Evolutionary conservation across 1,284 basidiomycete species (phyloP).

Genomic region (Inonotus obliquus): DNA sequence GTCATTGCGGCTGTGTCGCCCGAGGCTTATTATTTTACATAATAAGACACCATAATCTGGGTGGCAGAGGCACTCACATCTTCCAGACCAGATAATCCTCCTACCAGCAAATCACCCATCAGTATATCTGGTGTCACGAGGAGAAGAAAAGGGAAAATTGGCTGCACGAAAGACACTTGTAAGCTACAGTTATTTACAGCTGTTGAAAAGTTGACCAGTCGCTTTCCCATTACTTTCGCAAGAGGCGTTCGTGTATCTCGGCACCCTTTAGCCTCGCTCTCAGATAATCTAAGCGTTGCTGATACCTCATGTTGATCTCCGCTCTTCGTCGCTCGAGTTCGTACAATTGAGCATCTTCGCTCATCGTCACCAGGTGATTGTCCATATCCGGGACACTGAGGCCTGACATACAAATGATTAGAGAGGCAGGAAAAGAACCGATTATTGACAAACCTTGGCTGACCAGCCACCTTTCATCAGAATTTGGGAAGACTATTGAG

Average conservation of each 20-base stretch:
- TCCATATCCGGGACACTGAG: not conserved
- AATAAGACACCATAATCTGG: too few species aligned
- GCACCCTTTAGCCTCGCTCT: slow-evolving; percentile 68
- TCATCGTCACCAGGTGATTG: not conserved
- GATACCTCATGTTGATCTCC: slow-evolving; percentile 61
- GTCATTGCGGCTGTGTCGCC: too few species aligned
- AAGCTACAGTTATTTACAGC: too few species aligned
- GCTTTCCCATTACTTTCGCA: slow-evolving; percentile 32
- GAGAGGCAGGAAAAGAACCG: not conserved
- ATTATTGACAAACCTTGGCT: not conserved
- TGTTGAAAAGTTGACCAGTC: not conserved
- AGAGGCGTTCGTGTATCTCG: slow-evolving; percentile 65
- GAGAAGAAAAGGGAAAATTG: too few species aligned
- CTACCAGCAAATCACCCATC: too few species aligned
- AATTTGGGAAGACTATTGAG: not conserved
- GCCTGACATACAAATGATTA: not conserved
- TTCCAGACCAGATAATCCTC: too few species aligned
- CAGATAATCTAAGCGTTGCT: slow-evolving; percentile 62
- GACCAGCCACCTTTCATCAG: not conserved
- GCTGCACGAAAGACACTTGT: too few species aligned
- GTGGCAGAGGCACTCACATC: too few species aligned
- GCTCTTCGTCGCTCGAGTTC: slow-evolving; percentile 58
- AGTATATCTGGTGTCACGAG: too few species aligned
- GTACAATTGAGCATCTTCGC: slow-evolving; percentile 47
- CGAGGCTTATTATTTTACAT: too few species aligned